These are phyloP conservation scores for Populus ilicifolia DNA, from an alignment of 345 rosid genomes.

Conservation along the genomic window DNA sequence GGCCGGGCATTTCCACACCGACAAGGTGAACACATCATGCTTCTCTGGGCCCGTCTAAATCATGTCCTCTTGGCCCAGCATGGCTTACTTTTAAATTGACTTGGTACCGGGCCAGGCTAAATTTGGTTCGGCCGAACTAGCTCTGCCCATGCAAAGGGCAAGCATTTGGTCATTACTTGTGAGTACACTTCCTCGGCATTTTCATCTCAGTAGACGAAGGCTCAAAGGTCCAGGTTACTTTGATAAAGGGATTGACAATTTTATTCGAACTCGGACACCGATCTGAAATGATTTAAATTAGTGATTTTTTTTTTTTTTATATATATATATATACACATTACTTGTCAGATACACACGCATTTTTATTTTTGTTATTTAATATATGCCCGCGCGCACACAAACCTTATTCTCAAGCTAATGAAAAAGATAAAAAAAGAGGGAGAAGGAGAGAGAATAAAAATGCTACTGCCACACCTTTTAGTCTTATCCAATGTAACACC, in stretches of 20 bases:
- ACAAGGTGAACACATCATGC: too few species aligned
- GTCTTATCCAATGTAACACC: not conserved
- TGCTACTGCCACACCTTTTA: not conserved
- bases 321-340: too few species aligned
- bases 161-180: not conserved
- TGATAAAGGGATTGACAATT: too few species aligned
- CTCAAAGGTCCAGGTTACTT: not conserved
- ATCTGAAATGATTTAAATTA: too few species aligned
- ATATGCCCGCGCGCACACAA: too few species aligned
- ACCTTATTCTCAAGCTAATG: not conserved
- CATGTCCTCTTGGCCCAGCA: not conserved
- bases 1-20: too few species aligned
- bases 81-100: not conserved
- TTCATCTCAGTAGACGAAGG: not conserved
- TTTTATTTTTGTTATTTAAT: too few species aligned
- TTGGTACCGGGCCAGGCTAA: too few species aligned
- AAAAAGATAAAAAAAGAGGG: not conserved
- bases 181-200: not conserved
- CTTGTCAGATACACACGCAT: too few species aligned
- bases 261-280: too few species aligned
- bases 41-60: not conserved
- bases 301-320: too few species aligned
- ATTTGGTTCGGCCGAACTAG: not conserved
- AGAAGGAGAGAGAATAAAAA: not conserved
- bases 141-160: not conserved